Percentiles rank a stretch among this genome's conserved stretches.
Conservation (phyloP, 2,329 filamentous ascomycete species). For the Monosporascus ibericus region DNA sequence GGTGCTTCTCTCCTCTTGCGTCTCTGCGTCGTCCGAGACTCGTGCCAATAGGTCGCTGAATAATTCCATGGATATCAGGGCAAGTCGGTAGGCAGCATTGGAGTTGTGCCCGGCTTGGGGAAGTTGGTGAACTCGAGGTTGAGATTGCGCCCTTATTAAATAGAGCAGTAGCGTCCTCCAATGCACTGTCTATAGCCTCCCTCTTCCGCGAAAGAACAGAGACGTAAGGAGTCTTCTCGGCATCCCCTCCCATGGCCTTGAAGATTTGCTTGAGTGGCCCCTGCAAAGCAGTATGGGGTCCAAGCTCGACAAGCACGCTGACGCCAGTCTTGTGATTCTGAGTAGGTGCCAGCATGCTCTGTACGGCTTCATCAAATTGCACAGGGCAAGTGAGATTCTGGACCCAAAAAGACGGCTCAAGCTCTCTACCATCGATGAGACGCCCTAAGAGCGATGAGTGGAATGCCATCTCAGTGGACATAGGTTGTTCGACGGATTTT, state of each 20-base stretch:
- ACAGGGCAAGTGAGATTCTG: slow-evolving; percentile 34
- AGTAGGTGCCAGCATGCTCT: slow-evolving; percentile 31
- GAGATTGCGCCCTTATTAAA: slow-evolving; percentile 39
- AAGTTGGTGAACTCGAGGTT: slow-evolving; percentile 43
- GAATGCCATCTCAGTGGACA: slow-evolving; percentile 32
- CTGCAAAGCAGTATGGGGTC: slow-evolving; percentile 42
- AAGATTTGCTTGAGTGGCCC: slow-evolving; percentile 46
- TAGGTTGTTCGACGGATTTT: slow-evolving; percentile 23
- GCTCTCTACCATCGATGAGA: slow-evolving; percentile 30
- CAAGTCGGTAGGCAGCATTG: slow-evolving; percentile 36
- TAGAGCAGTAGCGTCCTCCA: slow-evolving; percentile 38
- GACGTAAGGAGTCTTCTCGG: slow-evolving; percentile 36
- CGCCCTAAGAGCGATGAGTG: slow-evolving; percentile 40
- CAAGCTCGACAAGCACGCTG: slow-evolving; percentile 42
- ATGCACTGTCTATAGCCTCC: slow-evolving; percentile 37
- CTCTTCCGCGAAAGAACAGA: slow-evolving; percentile 46
- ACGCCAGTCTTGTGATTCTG: slow-evolving; percentile 32
- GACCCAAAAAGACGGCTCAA: slow-evolving; percentile 40
- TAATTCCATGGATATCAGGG: slow-evolving; percentile 44
- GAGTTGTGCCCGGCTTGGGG: slow-evolving; percentile 28
- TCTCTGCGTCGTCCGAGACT: slow-evolving; percentile 36
- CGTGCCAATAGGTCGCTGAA: slow-evolving; percentile 40
- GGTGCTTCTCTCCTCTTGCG: slow-evolving; percentile 34
- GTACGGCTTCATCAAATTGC: slow-evolving; percentile 32
- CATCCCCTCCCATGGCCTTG: slow-evolving; percentile 35